Base-by-base conservation (phyloP, 345 rosid species). In the Eucalyptus urophylla region DNA sequence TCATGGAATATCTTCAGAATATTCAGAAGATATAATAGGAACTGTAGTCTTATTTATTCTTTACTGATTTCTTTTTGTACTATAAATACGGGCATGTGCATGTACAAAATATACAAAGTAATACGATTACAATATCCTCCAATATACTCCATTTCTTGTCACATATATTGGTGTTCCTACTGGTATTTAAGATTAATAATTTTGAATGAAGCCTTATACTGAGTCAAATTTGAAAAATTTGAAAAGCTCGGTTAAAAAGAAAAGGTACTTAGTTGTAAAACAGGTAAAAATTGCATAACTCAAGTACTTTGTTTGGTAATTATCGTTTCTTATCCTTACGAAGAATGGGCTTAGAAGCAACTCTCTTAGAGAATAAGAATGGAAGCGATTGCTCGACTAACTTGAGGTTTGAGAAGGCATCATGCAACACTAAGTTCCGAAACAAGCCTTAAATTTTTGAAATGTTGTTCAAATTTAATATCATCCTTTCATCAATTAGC, bases 371-470 rank as follows among this genome's bases (percentile, higher is more conserved):
- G 3, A 65, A 65, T 22, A 67, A 31, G 40, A 15, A 4, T 15
- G 40, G 80, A 67, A 8, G 43, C 4, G 2, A 67, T 16, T 15
- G 11, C 80, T 67, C 0, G 11, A 67, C 19, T 33, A 31, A 67
- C 40, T 31, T 15, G 80, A 67, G 80, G 40, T 67, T n/a, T n/a
- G 80, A n/a, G 21, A 31, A 67, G 76, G 11, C 0, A 65, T n/a
- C 19, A 4, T n/a, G 37, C 37, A 4, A n/a, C 16, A 0, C 8
- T 7, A 8, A n/a, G 19, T 29, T 2, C 21, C 11, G 0, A 14
- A 65, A n/a, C 76, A 15, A 67, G 0, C 76, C 76, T 67, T n/a
- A 8, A 14, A 7, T 6, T 14, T 65, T 65, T 0, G 21, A n/a
- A 67, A 16, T 31, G 0, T 31, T 15, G 40, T 67, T 31, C 3